Conservation (phyloP, 140 eudicot species). For the Ambrosia hybrid region DNA sequence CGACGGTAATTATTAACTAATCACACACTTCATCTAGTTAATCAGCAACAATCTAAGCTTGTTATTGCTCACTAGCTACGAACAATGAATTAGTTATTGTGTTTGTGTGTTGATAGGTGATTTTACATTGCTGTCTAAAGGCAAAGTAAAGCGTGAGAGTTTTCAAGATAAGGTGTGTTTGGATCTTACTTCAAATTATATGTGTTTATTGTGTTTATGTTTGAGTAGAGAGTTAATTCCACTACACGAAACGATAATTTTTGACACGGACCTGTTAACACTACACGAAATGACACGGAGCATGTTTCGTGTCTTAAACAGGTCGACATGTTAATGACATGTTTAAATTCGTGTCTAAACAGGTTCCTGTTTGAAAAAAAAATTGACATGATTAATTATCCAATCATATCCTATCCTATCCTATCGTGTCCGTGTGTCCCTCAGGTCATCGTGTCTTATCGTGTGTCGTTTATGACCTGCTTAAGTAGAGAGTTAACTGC, state of each 20-base stretch:
- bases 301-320: too few relatives aligned
- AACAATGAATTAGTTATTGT: slow-evolving; percentile 7
- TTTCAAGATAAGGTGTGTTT: slow-evolving; percentile 67
- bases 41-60: slow-evolving; percentile 6
- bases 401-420: too few relatives aligned
- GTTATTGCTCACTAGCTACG: not conserved
- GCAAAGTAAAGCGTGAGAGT: slow-evolving; percentile 61
- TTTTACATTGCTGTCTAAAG: slow-evolving; percentile 68
- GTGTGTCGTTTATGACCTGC: not conserved
- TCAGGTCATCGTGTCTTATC: too few relatives aligned
- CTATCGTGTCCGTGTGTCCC: too few relatives aligned
- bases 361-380: too few relatives aligned
- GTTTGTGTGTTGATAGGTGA: slow-evolving; percentile 47
- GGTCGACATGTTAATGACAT: too few relatives aligned
- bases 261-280: too few relatives aligned
- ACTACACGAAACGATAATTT: too few relatives aligned
- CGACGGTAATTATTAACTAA: slow-evolving; percentile 47
- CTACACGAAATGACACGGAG: too few relatives aligned
- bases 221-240: too few relatives aligned
- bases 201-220: not conserved
- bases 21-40: not conserved
- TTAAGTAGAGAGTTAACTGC: not conserved
- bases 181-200: not conserved
- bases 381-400: too few relatives aligned
- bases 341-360: too few relatives aligned